Conservation (phyloP, 2,329 filamentous ascomycete genomes). For the Nemania diffusa region DNA sequence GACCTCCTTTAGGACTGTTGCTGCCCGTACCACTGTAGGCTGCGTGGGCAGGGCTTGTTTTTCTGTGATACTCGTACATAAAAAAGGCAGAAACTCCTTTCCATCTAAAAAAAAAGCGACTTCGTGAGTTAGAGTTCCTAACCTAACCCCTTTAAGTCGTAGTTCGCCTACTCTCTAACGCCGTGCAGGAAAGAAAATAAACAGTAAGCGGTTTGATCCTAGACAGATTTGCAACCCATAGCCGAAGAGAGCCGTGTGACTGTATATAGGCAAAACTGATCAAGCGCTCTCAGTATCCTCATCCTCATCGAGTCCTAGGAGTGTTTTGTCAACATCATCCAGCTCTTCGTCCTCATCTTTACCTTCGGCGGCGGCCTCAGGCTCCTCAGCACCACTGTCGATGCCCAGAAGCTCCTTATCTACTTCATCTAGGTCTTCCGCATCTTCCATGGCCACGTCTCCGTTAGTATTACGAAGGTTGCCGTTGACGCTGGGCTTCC, state of each 20-base stretch:
- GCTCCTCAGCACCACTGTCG: conserved; percentile 57
- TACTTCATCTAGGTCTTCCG: conserved; percentile 65
- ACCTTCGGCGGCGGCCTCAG: conserved; percentile 42
- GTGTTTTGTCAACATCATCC: conserved; percentile 48
- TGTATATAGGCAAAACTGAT: conserved; percentile 18
- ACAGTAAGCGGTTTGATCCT: conserved; percentile 10
- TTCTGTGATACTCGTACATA: conserved; percentile 29
- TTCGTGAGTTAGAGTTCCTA: neutral
- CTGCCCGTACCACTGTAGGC: neutral
- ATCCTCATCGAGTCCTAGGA: conserved; percentile 49
- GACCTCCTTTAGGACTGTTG: neutral
- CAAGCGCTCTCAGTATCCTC: conserved; percentile 46
- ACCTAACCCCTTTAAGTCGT: conserved; percentile 9
- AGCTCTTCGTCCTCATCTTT: conserved; percentile 60
- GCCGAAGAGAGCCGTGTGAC: conserved; percentile 8
- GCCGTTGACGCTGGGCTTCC: conserved; percentile 48
- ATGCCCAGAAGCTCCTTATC: conserved; percentile 63
- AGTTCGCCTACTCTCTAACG: conserved; percentile 29
- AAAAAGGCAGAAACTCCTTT: conserved; percentile 11
- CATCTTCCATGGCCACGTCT: conserved; percentile 58
- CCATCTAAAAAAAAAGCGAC: conserved; percentile 22
- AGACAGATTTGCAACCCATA: conserved; percentile 14
- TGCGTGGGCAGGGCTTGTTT: conserved; percentile 11
- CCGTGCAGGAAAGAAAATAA: conserved; percentile 30
- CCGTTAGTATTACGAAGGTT: conserved; percentile 51